phyloP scores from a whole-genome alignment of 164 flowering plant species.

The Macadamia integrifolia region DNA sequence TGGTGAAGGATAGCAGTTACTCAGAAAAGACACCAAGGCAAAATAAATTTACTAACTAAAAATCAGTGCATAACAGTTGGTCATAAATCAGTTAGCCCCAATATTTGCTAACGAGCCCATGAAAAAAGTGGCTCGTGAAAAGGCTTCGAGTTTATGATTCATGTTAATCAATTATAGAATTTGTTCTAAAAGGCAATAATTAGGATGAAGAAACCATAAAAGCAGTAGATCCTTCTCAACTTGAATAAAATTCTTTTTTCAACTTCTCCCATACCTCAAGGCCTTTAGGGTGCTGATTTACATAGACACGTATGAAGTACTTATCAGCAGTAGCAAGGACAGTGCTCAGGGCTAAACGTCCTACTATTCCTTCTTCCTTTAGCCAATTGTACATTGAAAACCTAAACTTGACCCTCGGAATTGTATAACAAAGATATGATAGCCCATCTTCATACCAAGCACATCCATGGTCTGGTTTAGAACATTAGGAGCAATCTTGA shows the following conservation, averaged over 20 bases:
- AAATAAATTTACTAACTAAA: not conserved
- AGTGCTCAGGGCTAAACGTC: slow-evolving; percentile 39
- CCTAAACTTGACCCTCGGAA: slow-evolving; percentile 45
- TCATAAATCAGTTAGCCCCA: not conserved
- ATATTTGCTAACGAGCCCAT: not conserved
- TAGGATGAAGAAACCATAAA: not conserved
- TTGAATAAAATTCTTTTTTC: slow-evolving; percentile 27
- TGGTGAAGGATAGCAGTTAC: not conserved
- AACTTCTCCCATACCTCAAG: slow-evolving; percentile 50
- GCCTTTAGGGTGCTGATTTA: slow-evolving; percentile 58
- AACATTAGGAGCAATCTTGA: slow-evolving; percentile 50
- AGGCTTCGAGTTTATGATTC: not conserved
- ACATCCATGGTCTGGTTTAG: slow-evolving; percentile 42
- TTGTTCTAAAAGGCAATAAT: not conserved
- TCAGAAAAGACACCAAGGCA: not conserved
- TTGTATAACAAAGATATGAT: slow-evolving; percentile 36
- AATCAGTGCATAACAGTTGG: no score
- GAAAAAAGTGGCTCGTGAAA: not conserved
- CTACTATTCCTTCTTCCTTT: slow-evolving; percentile 33
- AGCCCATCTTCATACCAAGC: slow-evolving; percentile 49
- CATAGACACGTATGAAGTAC: slow-evolving; percentile 31
- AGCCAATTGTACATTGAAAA: slow-evolving; percentile 63
- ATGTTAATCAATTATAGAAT: not conserved
- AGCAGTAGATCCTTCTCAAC: slow-evolving; percentile 6
- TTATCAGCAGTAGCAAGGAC: slow-evolving; percentile 42